Evolutionary conservation across 441 rosid species (phyloP).

Genomic region (Arabidopsis hybrid): DNA sequence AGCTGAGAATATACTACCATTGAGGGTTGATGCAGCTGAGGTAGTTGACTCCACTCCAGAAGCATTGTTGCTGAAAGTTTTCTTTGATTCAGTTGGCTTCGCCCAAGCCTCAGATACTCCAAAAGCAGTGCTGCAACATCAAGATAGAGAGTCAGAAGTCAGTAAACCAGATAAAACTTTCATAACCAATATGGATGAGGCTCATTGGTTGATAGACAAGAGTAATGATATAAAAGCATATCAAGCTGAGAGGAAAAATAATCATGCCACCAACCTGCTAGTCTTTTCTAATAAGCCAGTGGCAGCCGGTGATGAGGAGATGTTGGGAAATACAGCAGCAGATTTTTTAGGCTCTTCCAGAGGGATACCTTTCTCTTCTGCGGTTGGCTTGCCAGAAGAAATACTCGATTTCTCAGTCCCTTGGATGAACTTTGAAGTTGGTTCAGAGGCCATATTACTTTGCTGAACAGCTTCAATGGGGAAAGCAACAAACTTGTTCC

Average conservation of each 20-base stretch:
- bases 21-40: conserved; percentile 49
- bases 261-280: conserved; percentile 44
- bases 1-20: conserved; percentile 54
- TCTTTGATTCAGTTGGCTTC: conserved; percentile 54
- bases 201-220: conserved; percentile 14
- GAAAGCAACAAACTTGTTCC: conserved; percentile 44
- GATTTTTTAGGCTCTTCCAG: conserved; percentile 37
- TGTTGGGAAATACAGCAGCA: conserved; percentile 36
- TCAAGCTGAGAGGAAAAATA: conserved; percentile 9
- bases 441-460: conserved; percentile 42
- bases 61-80: conserved; percentile 45
- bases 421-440: conserved; percentile 39
- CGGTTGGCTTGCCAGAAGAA: conserved; percentile 20
- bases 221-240: conserved; percentile 21
- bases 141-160: conserved; percentile 30
- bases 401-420: conserved; percentile 34
- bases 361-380: conserved; percentile 26
- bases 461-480: conserved; percentile 49
- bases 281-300: conserved; percentile 28
- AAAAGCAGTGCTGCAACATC: conserved; percentile 53
- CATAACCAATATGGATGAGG: conserved; percentile 18
- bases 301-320: conserved; percentile 22
- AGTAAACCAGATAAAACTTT: conserved; percentile 21
- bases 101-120: conserved; percentile 45
- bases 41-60: conserved; percentile 47